Evolutionary conservation across 2,329 filamentous ascomycete species (phyloP), one percentile per base, ranked within the genome.

Genomic region (Neoscytalidium dimidiatum): DNA sequence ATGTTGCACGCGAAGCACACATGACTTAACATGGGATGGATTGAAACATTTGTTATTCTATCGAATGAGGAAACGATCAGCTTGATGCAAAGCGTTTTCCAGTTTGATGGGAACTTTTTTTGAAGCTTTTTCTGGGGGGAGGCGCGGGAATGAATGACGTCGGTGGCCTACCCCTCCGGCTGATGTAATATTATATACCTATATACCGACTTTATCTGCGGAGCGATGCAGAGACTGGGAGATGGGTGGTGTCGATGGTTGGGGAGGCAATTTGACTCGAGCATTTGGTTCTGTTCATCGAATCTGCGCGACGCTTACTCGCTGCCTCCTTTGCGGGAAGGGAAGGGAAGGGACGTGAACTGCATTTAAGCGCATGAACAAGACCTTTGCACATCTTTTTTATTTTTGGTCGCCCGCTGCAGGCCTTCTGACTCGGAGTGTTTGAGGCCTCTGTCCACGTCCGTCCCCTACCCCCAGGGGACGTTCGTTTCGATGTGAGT

Each of bases 101-200:
- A n/a, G n/a, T n/a, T n/a, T n/a, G n/a, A n/a, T n/a, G 17, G 26
- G 13, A 3, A 17, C 5, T 41, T 41, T 11, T 41, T 41, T 11
- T 6, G 5, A 33, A 41, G 11, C 38, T 41, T 11, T 17, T 14
- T 41, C n/a, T 41, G n/a, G 4, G 38, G 9, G 14, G 11, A 17
- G 38, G 38, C 38, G n/a, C n/a, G n/a, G n/a, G n/a, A n/a, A n/a
- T n/a, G n/a, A n/a, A n/a, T n/a, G n/a, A n/a, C n/a, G n/a, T n/a
- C n/a, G n/a, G n/a, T n/a, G n/a, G n/a, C n/a, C n/a, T n/a, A n/a
- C n/a, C n/a, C n/a, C n/a, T n/a, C n/a, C n/a, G 41, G 56, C 56
- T 46, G 41, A 46, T 60, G 56, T 60, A 60, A 60, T 60, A 60
- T n/a, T n/a, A n/a, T n/a, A n/a, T n/a, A n/a, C n/a, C n/a, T n/a